Evolutionary conservation across 176 grass and related monocot genomes (phyloP).

Genomic region (Canna indica): DNA sequence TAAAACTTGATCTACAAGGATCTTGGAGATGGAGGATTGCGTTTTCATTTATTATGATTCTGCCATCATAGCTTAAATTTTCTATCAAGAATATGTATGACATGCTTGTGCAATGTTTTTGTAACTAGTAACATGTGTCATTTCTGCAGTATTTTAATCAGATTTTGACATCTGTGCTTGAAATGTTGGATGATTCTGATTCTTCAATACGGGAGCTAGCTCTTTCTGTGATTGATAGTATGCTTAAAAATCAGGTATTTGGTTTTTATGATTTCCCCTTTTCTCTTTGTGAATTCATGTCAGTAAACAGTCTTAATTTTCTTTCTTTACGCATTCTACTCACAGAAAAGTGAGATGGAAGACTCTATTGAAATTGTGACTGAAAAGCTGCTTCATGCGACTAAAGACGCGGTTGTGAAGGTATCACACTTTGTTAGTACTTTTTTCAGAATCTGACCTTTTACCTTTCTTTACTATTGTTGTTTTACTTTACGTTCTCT

Average conservation of each 20-base stretch:
- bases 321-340: background rate
- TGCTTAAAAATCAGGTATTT: slow-evolving; percentile 83
- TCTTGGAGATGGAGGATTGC: background rate
- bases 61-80: background rate
- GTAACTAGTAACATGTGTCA: background rate
- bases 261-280: background rate
- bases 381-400: slow-evolving; percentile 87
- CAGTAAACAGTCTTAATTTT: background rate
- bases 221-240: slow-evolving; percentile 70
- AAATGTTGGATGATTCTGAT: slow-evolving; percentile 75
- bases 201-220: slow-evolving; percentile 56
- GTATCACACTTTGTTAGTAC: slow-evolving; percentile 28
- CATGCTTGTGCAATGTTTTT: background rate
- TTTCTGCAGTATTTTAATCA: slow-evolving; percentile 96
- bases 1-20: background rate
- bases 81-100: background rate
- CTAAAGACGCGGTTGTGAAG: slow-evolving; percentile 72
- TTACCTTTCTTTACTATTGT: background rate
- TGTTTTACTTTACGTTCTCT: slow-evolving; percentile 30
- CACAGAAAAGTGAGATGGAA: slow-evolving; percentile 81
- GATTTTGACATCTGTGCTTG: slow-evolving; percentile 81
- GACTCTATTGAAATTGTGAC: slow-evolving; percentile 91
- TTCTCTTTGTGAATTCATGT: background rate
- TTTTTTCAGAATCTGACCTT: background rate
- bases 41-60: background rate